phyloP scores from a whole-genome alignment of 352 stramenopile species.

The Phytophthora megakarya region DNA sequence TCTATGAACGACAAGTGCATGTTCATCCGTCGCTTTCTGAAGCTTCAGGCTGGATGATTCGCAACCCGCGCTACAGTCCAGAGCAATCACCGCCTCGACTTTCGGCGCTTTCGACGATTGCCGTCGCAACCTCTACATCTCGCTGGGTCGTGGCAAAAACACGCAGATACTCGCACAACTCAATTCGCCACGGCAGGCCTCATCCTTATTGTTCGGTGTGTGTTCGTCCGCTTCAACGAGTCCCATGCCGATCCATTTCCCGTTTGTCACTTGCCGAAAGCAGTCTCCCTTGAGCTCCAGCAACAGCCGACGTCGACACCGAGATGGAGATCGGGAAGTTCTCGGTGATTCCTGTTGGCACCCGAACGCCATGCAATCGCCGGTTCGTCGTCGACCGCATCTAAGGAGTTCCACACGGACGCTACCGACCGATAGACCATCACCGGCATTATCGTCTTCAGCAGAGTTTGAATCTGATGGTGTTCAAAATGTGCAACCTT shows the following conservation, averaged over 20 bases:
- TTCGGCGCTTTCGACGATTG: not conserved
- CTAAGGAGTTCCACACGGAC: conserved; percentile 33
- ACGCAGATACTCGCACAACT: conserved; percentile 26
- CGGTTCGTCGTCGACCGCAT: conserved; percentile 10
- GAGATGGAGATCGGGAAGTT: conserved; percentile 8
- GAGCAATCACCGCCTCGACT: conserved; percentile 12
- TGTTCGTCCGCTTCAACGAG: not conserved
- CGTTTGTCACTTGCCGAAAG: conserved; percentile 26
- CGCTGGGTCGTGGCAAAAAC: conserved; percentile 12
- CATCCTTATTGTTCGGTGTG: conserved; percentile 3
- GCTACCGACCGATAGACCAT: conserved; percentile 21
- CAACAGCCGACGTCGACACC: not conserved
- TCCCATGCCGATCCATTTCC: conserved; percentile 36
- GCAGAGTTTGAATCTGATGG: conserved; percentile 21
- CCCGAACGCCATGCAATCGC: conserved; percentile 1
- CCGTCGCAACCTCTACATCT: conserved; percentile 1
- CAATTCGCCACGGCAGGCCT: conserved; percentile 24
- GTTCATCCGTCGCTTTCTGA: conserved; percentile 22
- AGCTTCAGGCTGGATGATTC: conserved; percentile 2
- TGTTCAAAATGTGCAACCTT: not conserved
- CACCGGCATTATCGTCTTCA: conserved; percentile 19
- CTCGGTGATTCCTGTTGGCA: conserved; percentile 23
- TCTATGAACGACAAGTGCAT: conserved; percentile 10
- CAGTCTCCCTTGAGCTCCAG: not conserved
- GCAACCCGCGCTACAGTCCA: conserved; percentile 1